Base-by-base conservation (phyloP, 192 early-diverging fungal species). In the Haplosporangium gracile region DNA sequence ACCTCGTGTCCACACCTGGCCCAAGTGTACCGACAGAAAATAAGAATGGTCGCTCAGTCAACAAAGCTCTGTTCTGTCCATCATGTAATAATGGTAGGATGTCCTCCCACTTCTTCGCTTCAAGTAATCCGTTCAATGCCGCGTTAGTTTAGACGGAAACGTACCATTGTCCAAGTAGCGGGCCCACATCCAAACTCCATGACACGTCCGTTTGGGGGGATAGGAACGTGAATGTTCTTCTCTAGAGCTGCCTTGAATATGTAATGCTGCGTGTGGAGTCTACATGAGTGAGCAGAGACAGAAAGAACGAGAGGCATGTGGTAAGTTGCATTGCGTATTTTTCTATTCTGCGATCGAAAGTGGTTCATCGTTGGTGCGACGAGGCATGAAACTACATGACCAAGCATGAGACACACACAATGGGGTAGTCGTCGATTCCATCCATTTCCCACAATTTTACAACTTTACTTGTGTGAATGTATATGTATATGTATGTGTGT, bases 211-310 rank as follows among this genome's bases (percentile, higher is more conserved):
- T 76, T 82, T 36, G 70, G 77, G 26, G 76, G 76, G 49, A 70
- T 76, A 26, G 81, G 75, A 22, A 80, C 75, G 39, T 87, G 79
- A 57, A 80, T 72, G 38, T 79, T 81, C 80, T 74, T 78, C 24
- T 83, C 76, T 7, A 83, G 22, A 16, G 82, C 82, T 5, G 45
- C 69, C 65, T 83, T 83, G 72, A 74, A 78, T 57, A 83, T 83
- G 49, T 83, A 83, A 39, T 83, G 82, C 76, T 83, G 82, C 26
- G 74, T 38, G 68, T 81, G 88, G 65, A 79, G 87, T 85, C 79
- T 89, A 83, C 39, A 74, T 81, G 26, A 90, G 68, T n/a, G 78
- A 78, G 84, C 43, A 78, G 78, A 43, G 87, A 47, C 45, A n/a
- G 10, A 63, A 34, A 77, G 43, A 13, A 18, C 2, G 34, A 63